A percentile compares a stretch with the other conserved stretches of the same genome.
Conservation (phyloP, 192 early-diverging fungal genomes). For the Backusella tuberculispora region DNA sequence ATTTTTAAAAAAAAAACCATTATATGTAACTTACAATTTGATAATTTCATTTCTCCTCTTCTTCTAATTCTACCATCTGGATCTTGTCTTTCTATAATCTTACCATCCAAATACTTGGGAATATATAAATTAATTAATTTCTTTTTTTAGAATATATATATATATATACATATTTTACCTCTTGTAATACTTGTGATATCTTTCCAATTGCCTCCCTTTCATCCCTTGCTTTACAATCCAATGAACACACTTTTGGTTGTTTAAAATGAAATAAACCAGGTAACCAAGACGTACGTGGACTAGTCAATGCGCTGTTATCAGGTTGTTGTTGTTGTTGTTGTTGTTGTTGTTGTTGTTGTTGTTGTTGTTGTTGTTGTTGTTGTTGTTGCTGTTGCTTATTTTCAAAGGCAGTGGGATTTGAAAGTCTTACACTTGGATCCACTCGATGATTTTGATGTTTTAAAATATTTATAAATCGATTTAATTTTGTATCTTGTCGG, state of each 20-base stretch:
- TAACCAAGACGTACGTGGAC: slow-evolving; percentile 24
- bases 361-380: neutral
- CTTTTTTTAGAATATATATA: too few relatives aligned
- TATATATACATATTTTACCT: too few relatives aligned
- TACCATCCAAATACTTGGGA: slow-evolving; percentile 22
- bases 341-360: neutral
- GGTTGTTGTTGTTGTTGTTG: too few relatives aligned
- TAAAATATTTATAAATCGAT: slow-evolving; percentile 19
- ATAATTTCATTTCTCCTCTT: slow-evolving; percentile 32
- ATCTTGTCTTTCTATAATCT: slow-evolving; percentile 22
- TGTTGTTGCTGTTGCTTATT: neutral
- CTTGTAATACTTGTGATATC: slow-evolving; percentile 26
- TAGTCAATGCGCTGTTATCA: neutral
- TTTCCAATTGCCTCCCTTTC: slow-evolving; percentile 25
- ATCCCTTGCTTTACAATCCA: neutral
- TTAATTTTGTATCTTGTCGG: neutral
- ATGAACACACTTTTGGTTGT: slow-evolving; percentile 25
- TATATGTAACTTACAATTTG: neutral
- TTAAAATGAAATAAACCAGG: slow-evolving; percentile 35
- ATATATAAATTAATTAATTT: neutral
- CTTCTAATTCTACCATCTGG: slow-evolving; percentile 24
- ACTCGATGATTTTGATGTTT: neutral
- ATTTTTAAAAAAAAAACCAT: too few relatives aligned
- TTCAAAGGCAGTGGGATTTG: neutral
- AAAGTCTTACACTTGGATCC: neutral